Conservation (phyloP, 805 yeast species). For the Ogataea populi-albae region DNA sequence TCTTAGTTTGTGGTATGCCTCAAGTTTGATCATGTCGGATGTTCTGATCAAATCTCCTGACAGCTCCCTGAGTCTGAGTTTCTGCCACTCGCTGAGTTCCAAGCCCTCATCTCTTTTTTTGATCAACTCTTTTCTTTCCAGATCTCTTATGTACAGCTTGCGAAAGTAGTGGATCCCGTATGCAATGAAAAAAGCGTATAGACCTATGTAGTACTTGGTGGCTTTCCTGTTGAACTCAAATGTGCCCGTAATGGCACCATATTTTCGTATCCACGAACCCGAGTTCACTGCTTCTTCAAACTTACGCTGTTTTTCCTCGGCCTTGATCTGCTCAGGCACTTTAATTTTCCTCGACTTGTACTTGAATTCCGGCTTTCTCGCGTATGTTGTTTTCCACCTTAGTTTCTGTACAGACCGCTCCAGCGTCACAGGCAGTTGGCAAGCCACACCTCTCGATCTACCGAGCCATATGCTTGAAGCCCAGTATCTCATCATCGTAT, state of each 20-base stretch:
- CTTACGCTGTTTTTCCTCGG: conserved; percentile 28
- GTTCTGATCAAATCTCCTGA: conserved; percentile 58
- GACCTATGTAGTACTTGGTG: conserved; percentile 62
- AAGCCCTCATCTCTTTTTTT: conserved; percentile 33
- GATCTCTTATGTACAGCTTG: conserved; percentile 62
- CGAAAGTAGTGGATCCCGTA: conserved; percentile 66
- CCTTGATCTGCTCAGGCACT: conserved; percentile 28
- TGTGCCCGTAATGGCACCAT: conserved; percentile 54
- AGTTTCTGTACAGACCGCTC: too few species aligned
- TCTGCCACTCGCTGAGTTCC: conserved; percentile 59
- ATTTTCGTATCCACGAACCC: conserved; percentile 37
- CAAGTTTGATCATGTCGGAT: conserved; percentile 57
- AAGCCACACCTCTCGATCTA: too few species aligned
- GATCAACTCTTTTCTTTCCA: conserved; percentile 43
- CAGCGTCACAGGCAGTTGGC: too few species aligned
- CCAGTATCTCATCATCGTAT: too few species aligned
- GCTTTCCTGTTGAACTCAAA: conserved; percentile 58
- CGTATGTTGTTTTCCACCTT: conserved; percentile 1
- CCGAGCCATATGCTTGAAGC: too few species aligned
- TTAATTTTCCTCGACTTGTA: conserved; percentile 27
- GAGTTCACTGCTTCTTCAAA: conserved; percentile 34
- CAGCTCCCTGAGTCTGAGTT: conserved; percentile 57
- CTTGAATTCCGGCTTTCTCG: conserved; percentile 24
- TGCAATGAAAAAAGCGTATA: conserved; percentile 52
- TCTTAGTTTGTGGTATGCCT: conserved; percentile 55